Evolutionary conservation across 2,329 filamentous ascomycete genomes (phyloP).

Genomic region (Periglandula ipomoeae): DNA sequence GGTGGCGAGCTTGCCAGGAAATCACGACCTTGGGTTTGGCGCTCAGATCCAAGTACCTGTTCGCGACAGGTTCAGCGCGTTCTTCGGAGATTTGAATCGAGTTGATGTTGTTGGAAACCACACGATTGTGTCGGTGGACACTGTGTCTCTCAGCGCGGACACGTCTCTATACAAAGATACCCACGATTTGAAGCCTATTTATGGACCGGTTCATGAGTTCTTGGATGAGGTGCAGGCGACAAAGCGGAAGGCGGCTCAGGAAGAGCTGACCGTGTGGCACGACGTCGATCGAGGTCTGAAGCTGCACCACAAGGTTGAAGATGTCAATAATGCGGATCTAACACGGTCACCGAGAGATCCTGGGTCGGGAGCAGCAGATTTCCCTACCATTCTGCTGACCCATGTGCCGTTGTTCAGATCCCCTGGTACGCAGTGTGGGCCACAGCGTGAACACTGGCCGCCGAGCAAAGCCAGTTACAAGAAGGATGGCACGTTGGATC

Average conservation of each 20-base stretch:
- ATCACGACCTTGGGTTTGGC: constrained; percentile 91
- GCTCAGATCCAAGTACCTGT: constrained; percentile 73
- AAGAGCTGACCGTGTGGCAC: constrained; percentile 57
- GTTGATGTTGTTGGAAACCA: constrained; percentile 92
- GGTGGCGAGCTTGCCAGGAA: constrained; percentile 80
- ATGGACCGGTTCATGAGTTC: constrained; percentile 68
- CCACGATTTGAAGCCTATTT: constrained; percentile 54
- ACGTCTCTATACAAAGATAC: constrained; percentile 41
- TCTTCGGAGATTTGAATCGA: constrained; percentile 85
- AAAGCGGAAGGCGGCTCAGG: constrained; percentile 59
- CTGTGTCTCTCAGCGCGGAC: constrained; percentile 74
- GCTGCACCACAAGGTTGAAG: constrained; percentile 52
- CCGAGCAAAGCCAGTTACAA: constrained; percentile 47
- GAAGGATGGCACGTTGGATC: constrained; percentile 36
- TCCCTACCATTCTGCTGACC: constrained; percentile 82
- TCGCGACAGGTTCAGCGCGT: constrained; percentile 73
- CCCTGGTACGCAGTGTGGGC: constrained; percentile 79
- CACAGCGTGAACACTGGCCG: constrained; percentile 73
- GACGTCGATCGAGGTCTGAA: constrained; percentile 47
- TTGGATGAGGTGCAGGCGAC: constrained; percentile 54
- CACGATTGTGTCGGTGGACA: constrained; percentile 86
- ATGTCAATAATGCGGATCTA: constrained; percentile 37
- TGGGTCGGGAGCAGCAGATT: constrained; percentile 42
- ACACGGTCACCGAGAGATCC: constrained; percentile 24
- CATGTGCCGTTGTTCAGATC: constrained; percentile 85